Conservation (phyloP, 108 stramenopile genomes). For the Fragilariopsis cylindrus region DNA sequence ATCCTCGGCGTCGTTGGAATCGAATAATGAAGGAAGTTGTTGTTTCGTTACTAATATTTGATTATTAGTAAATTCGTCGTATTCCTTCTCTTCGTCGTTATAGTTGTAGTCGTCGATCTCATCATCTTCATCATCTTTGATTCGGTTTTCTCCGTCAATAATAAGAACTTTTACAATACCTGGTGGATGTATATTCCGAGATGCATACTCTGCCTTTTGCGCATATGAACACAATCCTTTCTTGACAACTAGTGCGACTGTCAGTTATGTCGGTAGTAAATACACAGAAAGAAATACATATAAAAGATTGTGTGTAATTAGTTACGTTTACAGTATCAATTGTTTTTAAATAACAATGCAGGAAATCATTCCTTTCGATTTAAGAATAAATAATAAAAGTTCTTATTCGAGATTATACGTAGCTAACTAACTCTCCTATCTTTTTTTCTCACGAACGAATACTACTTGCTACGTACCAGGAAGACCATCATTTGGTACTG, state of each 20-base stretch:
- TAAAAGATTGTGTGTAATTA: neutral
- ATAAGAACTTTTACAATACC: conserved; percentile 14
- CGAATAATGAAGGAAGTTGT: too few species aligned
- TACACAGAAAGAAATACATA: too few species aligned
- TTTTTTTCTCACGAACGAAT: neutral
- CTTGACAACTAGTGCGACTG: conserved; percentile 13
- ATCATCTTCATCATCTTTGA: neutral
- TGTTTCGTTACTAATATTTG: too few species aligned
- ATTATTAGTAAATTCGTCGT: too few species aligned
- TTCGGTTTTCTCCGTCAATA: conserved; percentile 17
- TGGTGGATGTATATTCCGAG: conserved; percentile 8
- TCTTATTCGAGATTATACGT: neutral
- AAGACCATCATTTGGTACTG: conserved; percentile 11
- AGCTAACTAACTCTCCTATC: neutral
- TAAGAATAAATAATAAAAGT: neutral
- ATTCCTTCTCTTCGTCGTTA: neutral
- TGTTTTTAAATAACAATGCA: neutral
- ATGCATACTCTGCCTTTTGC: conserved; percentile 21
- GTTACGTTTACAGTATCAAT: neutral
- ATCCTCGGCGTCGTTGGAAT: neutral
- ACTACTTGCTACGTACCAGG: conserved; percentile 6
- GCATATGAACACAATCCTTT: conserved; percentile 16
- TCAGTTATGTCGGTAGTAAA: too few species aligned
- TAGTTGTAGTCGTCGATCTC: neutral
- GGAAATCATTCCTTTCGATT: neutral